Base-by-base conservation (phyloP, 2,329 filamentous ascomycete species). In the Microascus cirrosus region DNA sequence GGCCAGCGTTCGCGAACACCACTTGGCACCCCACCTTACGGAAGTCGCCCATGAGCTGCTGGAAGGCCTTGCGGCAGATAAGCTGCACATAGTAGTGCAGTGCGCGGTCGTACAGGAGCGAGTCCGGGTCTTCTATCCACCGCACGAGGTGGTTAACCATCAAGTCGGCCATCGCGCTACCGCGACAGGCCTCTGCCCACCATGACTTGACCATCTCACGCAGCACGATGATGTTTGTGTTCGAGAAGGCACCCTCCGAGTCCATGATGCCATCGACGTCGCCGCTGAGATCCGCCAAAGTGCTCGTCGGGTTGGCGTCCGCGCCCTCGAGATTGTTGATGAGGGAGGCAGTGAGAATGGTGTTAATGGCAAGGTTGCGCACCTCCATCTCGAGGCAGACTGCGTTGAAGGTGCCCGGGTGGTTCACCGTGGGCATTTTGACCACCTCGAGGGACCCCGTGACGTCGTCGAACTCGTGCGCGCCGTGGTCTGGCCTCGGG, bases 151-250 rank as follows among this genome's bases (percentile, higher is more conserved):
- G 93, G 67, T 96, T 92, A 1, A 99, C 94, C 78, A 99, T 90
- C 58, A 97, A 85, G 71, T 99, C 94, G 0, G 95, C 95, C 90
- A 99, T 96, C 48, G 84, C 87, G 65, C 89, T 95, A 42, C 91
- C 90, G 61, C 84, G 85, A 68, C 90, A 94, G 6, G 94, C 95
- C 70, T 99, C 93, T 1, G 87, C 82, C 94, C 94, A 99, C 95
- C 95, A 99, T 2, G 89, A 83, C 70, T 96, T 96, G 64, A 99
- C 94, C 92, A 99, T 96, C 65, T 97, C 95, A 15, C 94, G 87
- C 3, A 99, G 78, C 0, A 99, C 94, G 7, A 86, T 82, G 4
- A 97, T 89, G 58, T 91, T 90, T 2, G 93, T 91, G 55, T 90
- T 89, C n/a, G 93, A 87, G 68, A 99, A 99, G 0, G 93, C 90